phyloP scores from a whole-genome alignment of 306 rosid species.

The Senna siamea region DNA sequence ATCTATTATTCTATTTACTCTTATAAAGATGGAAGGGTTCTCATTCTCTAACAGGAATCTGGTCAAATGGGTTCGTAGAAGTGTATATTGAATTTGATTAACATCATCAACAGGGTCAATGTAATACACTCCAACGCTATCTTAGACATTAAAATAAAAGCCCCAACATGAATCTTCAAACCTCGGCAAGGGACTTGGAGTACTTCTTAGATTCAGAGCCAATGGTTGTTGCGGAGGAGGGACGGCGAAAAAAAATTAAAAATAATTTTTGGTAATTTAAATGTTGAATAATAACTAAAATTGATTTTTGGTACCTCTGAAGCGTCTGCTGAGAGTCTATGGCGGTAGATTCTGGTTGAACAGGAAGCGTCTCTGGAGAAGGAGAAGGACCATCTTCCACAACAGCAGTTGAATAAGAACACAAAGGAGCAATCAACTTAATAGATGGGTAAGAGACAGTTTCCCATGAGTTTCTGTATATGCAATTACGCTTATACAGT shows the following conservation, averaged over 20 bases:
- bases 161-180: background rate
- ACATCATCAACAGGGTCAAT: too few relatives aligned
- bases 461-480: conserved; percentile 35
- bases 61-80: background rate
- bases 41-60: background rate
- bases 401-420: conserved; percentile 57
- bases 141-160: background rate
- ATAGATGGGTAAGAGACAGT: conserved; percentile 33
- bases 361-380: conserved; percentile 39
- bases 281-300: background rate
- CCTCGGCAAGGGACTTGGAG: too few relatives aligned
- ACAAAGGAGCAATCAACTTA: conserved; percentile 41
- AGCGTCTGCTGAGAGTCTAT: background rate
- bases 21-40: background rate
- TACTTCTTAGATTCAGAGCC: too few relatives aligned
- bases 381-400: conserved; percentile 55
- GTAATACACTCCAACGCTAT: too few relatives aligned
- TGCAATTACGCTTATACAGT: conserved; percentile 26
- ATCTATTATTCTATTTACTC: background rate
- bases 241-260: too few relatives aligned
- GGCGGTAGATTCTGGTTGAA: conserved; percentile 40
- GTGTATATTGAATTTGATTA: too few relatives aligned
- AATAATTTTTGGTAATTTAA: background rate
- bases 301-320: conserved; percentile 47
- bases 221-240: too few relatives aligned